These are phyloP conservation scores for Trametes pubescens DNA, from an alignment of 1,284 basidiomycete genomes.

Conservation along the genomic window DNA sequence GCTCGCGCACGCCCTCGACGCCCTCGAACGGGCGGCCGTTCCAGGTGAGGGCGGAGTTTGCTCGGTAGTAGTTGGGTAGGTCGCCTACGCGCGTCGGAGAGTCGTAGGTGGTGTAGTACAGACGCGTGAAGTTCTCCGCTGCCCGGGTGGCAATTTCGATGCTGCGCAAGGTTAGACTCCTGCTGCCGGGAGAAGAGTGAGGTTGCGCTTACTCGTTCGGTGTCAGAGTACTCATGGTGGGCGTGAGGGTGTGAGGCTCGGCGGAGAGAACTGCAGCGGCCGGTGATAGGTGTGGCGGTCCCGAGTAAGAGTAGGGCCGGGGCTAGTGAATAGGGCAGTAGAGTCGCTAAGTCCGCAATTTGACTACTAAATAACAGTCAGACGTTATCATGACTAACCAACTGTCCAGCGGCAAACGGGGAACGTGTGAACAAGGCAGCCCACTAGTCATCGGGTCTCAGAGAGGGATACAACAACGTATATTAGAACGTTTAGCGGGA, in stretches of 20 bases:
- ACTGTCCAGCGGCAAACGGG: too few relatives aligned
- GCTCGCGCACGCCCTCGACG: conserved; percentile 66
- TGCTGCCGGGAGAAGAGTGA: background rate
- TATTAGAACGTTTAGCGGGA: background rate
- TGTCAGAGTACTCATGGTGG: conserved; percentile 31
- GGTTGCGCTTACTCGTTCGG: conserved; percentile 34
- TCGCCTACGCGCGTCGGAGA: conserved; percentile 72
- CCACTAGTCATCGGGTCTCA: too few relatives aligned
- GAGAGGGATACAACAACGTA: background rate
- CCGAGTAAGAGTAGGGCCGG: conserved; percentile 6
- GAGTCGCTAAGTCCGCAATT: conserved; percentile 4
- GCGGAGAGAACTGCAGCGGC: background rate
- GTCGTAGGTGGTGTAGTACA: conserved; percentile 84
- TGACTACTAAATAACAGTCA: background rate
- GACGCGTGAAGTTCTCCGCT: conserved; percentile 78
- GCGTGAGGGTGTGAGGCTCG: background rate
- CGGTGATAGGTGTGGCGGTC: conserved; percentile 8
- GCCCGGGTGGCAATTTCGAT: conserved; percentile 84
- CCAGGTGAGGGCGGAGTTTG: conserved; percentile 80
- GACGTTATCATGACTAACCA: background rate
- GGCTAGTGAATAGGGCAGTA: background rate
- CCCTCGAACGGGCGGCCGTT: conserved; percentile 85
- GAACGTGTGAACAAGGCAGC: too few relatives aligned
- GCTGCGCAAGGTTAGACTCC: conserved; percentile 47
- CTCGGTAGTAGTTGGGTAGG: conserved; percentile 80